A percentile compares a stretch with the other conserved stretches of the same genome.
These are phyloP conservation scores for Candida jianshihensis DNA, from an alignment of 805 yeast species.

Conservation along the genomic window DNA sequence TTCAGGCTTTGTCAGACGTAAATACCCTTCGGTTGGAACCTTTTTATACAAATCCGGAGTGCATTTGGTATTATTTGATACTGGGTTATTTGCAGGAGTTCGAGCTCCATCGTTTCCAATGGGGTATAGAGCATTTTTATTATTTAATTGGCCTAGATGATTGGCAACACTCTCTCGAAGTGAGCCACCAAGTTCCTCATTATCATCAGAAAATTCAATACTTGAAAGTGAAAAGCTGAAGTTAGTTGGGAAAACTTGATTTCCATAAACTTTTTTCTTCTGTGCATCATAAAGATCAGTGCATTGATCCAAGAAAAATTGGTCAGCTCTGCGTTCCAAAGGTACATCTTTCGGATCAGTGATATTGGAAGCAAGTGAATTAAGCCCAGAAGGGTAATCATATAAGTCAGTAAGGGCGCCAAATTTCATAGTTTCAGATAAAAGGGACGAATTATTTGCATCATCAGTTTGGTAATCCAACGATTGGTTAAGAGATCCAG, in stretches of 20 bases:
- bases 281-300: not conserved
- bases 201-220: not conserved
- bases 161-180: too few relatives aligned
- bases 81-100: too few relatives aligned
- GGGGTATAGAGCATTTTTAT: too few relatives aligned
- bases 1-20: constrained; percentile 1
- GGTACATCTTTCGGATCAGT: not conserved
- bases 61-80: too few relatives aligned
- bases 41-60: too few relatives aligned
- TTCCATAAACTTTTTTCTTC: not conserved
- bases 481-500: too few relatives aligned
- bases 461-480: too few relatives aligned
- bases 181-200: not conserved
- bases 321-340: not conserved
- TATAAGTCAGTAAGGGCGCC: constrained; percentile 3
- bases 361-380: not conserved
- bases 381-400: constrained; percentile 3
- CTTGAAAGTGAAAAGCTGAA: constrained; percentile 2
- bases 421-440: constrained; percentile 4
- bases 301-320: not conserved
- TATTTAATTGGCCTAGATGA: too few relatives aligned
- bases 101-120: too few relatives aligned
- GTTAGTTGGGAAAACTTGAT: constrained; percentile 3
- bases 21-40: not conserved
- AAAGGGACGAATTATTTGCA: not conserved